Conservation (phyloP, 116 monocot genomes). For the Thalassia testudinum region DNA sequence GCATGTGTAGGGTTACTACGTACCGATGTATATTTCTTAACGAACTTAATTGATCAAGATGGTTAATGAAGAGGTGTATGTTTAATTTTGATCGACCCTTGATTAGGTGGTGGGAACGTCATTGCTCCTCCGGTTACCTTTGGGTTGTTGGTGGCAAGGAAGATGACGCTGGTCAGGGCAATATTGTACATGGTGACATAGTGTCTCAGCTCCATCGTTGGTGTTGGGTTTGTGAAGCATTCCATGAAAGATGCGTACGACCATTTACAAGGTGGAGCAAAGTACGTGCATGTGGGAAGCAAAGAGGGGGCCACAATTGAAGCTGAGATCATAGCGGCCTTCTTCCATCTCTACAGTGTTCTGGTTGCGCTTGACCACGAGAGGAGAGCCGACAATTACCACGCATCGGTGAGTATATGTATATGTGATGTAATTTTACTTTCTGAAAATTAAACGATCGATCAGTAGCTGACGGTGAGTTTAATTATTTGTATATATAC, state of each 20-base stretch:
- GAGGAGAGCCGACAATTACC: conserved; percentile 44
- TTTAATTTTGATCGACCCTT: no score
- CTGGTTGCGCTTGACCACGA: conserved; percentile 63
- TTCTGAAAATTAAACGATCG: no score
- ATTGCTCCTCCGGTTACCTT: conserved; percentile 20
- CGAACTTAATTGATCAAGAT: no score
- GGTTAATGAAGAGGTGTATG: no score
- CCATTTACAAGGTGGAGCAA: conserved; percentile 28
- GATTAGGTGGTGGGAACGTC: no score
- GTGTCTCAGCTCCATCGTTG: conserved; percentile 36
- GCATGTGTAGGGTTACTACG: no score
- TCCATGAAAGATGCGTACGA: conserved; percentile 19
- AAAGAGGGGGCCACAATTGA: conserved; percentile 31
- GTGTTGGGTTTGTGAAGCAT: conserved; percentile 31
- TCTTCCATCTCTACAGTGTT: conserved; percentile 66
- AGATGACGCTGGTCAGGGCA: conserved; percentile 31
- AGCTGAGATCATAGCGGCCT: conserved; percentile 74
- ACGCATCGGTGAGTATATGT: conserved; percentile 32
- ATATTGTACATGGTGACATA: conserved; percentile 34
- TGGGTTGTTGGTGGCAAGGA: conserved; percentile 30
- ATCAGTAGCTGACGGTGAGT: no score
- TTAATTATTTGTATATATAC: no score
- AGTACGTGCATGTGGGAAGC: conserved; percentile 22
- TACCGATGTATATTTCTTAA: no score
- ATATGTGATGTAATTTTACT: no score